Evolutionary conservation across 108 stramenopile genomes (phyloP), one percentile per base, ranked within the genome.

Genomic region (Epithemia pelagica): DNA sequence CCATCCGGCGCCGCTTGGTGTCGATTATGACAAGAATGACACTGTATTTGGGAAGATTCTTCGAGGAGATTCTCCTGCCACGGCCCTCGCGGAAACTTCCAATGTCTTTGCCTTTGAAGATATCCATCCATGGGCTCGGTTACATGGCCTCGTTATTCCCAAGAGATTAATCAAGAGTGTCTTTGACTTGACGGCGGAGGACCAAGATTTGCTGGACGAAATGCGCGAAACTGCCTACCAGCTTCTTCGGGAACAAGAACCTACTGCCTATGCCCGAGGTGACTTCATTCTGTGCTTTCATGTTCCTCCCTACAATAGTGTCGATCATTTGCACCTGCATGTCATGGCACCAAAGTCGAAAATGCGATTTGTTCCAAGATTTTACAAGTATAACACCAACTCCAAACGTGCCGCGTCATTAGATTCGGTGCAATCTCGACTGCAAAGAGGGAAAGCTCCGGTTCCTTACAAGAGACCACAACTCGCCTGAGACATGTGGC

Each of bases 241-340:
- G 1, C 51, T 90, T 19, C 18, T 87, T 24, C 54, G 71, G 56
- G 27, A 71, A 55, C 59, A 74, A 15, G 51, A 78, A 27, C 80
- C 86, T 18, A 66, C 81, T 25, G 78, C 78, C 7, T 68, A 61
- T 29, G 62, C 58, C 1, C 46, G 29, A 22, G 30, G 66, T 0
- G 89, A 90, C 71, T 90, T 84, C 72, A 72, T 74, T 8, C 57
- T 85, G 1, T 82, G 83, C 54, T 90, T 82, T 74, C 89, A 90
- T 57, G 61, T 85, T 2, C 83, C 86, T 58, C 89, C 89, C 2
- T 90, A 85, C 57, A 82, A 79, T 54, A 70, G 67, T 32, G 82
- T 90, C 8, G 78, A 83, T 68, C 89, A 90, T 62, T 72, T 90
- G 56, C 89, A 90, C 73, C 56, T 90, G 30, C 89, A 90, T 68